phyloP scores from a whole-genome alignment of 768 basidiomycete species.

The Omphalotus guepiniiformis region DNA sequence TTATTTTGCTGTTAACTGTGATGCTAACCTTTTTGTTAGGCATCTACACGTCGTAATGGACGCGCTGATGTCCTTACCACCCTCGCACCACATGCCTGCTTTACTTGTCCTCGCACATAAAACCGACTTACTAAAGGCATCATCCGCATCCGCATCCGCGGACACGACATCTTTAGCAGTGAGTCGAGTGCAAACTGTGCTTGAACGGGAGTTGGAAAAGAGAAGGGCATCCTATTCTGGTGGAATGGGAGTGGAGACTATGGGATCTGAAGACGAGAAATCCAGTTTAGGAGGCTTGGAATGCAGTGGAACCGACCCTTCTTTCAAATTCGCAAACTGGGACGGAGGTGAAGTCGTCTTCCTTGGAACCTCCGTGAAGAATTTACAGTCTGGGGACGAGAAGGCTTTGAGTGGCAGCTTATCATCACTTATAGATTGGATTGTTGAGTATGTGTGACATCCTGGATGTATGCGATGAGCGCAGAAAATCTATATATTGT shows the following conservation, averaged over 20 bases:
- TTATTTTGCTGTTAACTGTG: neutral
- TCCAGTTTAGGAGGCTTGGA: slow-evolving; percentile 74
- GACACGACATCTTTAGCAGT: slow-evolving; percentile 39
- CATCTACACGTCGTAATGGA: slow-evolving; percentile 73
- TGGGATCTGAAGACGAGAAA: slow-evolving; percentile 54
- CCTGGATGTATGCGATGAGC: neutral
- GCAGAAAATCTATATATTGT: neutral
- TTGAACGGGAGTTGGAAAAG: slow-evolving; percentile 84
- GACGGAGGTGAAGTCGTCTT: slow-evolving; percentile 79
- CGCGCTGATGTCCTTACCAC: slow-evolving; percentile 66
- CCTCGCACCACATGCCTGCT: slow-evolving; percentile 57
- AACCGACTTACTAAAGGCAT: slow-evolving; percentile 58
- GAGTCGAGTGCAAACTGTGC: slow-evolving; percentile 67
- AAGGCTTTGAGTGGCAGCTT: slow-evolving; percentile 32
- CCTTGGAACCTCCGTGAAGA: slow-evolving; percentile 50
- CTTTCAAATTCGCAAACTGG: slow-evolving; percentile 77
- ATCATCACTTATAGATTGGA: slow-evolving; percentile 40
- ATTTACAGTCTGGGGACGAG: slow-evolving; percentile 29
- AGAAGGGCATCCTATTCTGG: slow-evolving; percentile 58
- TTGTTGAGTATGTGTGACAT: slow-evolving; percentile 43
- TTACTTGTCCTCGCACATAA: slow-evolving; percentile 76
- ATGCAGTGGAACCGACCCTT: slow-evolving; percentile 47
- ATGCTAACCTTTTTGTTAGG: slow-evolving; percentile 31
- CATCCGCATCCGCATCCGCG: slow-evolving; percentile 29
- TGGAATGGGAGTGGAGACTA: slow-evolving; percentile 66